phyloP scores from a whole-genome alignment of 2,329 filamentous ascomycete species.

The Botrytis squamosa region DNA sequence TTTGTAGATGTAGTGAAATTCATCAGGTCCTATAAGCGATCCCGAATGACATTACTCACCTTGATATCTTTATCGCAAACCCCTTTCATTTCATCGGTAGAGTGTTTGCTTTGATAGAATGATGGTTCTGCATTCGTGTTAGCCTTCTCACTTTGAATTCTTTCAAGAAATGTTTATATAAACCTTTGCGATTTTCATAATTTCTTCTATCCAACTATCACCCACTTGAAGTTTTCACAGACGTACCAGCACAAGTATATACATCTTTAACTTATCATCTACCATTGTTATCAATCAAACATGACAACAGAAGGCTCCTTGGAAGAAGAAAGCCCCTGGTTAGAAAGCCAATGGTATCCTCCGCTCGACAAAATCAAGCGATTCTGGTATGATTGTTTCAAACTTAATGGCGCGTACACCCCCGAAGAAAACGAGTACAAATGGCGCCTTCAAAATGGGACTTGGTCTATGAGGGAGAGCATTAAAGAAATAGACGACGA shows the following conservation, averaged over 20 bases:
- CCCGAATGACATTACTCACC: background rate
- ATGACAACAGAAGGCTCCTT: background rate
- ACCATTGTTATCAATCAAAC: background rate
- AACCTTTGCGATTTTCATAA: background rate
- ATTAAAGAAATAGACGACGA: background rate
- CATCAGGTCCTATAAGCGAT: background rate
- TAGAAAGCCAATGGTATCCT: constrained; percentile 3
- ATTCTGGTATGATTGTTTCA: rapidly evolving
- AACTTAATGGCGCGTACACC: rapidly evolving
- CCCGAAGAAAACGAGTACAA: rapidly evolving
- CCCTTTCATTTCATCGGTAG: background rate
- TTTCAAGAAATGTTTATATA: background rate
- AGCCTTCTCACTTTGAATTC: background rate
- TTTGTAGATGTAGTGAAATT: background rate
- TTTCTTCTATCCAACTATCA: background rate
- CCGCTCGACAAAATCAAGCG: background rate
- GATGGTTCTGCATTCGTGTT: background rate
- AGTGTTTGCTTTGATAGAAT: background rate
- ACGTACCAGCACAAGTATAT: background rate
- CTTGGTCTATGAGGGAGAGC: background rate
- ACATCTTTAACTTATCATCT: background rate
- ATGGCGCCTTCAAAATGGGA: background rate
- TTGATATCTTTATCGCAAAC: background rate
- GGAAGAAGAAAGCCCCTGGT: background rate
- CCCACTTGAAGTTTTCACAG: background rate